A percentile compares a stretch with the other conserved stretches of the same genome.
phyloP scores from a whole-genome alignment of 768 basidiomycete species.

The Punctularia strigosozonata region DNA sequence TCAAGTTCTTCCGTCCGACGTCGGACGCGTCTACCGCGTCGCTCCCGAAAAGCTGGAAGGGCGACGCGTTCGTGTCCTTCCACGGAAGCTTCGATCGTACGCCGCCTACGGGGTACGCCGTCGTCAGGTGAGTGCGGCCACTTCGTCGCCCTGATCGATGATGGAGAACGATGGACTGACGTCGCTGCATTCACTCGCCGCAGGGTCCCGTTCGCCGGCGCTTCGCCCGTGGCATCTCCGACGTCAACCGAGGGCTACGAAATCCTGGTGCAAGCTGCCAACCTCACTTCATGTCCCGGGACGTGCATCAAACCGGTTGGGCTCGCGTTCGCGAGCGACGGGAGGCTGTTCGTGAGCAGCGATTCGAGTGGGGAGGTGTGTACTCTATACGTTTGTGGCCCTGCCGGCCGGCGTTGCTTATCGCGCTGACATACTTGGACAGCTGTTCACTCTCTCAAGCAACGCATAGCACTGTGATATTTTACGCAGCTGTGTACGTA shows the following conservation, averaged over 20 bases:
- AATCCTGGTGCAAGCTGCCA: slow-evolving; percentile 28
- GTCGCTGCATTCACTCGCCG: no score
- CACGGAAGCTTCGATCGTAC: slow-evolving; percentile 29
- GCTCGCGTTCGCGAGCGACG: slow-evolving; percentile 24
- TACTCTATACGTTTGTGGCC: no score
- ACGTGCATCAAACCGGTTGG: slow-evolving; percentile 33
- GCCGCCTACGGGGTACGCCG: slow-evolving; percentile 35
- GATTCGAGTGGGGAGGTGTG: slow-evolving; percentile 29
- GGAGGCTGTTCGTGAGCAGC: slow-evolving; percentile 27
- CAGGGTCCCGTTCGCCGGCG: slow-evolving; percentile 1
- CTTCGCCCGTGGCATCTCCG: neutral
- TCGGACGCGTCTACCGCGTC: slow-evolving; percentile 16
- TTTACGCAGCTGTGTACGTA: no score
- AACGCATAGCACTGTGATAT: no score
- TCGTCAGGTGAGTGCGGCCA: slow-evolving; percentile 20
- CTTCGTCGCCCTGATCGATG: no score
- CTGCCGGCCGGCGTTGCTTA: no score
- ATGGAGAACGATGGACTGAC: no score
- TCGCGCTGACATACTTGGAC: no score
- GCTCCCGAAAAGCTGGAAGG: slow-evolving; percentile 12
- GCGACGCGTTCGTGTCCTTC: slow-evolving; percentile 32
- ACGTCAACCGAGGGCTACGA: slow-evolving; percentile 5
- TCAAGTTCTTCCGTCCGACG: slow-evolving; percentile 25
- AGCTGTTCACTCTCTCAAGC: no score
- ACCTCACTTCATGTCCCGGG: slow-evolving; percentile 26